These are phyloP conservation scores for Lindgomyces ingoldianus DNA, from an alignment of 495 filamentous ascomycete species.

Conservation along the genomic window DNA sequence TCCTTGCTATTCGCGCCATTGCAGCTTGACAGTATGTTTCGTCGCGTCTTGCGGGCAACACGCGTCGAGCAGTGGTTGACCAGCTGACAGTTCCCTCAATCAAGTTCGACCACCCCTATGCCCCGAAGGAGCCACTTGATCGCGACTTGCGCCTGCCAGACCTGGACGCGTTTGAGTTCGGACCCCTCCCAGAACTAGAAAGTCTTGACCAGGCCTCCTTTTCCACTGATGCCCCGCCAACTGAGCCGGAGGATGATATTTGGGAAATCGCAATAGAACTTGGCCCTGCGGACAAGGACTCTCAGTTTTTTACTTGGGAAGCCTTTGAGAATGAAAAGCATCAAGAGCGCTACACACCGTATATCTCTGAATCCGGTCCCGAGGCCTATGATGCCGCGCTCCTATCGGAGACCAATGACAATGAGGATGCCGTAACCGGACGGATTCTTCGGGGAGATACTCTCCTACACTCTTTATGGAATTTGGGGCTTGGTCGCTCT, in stretches of 20 bases:
- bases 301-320: conserved; percentile 61
- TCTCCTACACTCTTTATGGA: conserved; percentile 64
- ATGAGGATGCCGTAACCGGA: conserved; percentile 13
- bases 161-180: conserved; percentile 39
- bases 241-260: conserved; percentile 35
- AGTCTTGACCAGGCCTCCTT: conserved; percentile 27
- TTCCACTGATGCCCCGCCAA: conserved; percentile 19
- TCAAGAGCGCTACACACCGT: conserved; percentile 55
- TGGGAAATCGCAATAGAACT: conserved; percentile 38
- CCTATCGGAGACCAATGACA: background rate
- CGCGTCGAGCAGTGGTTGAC: conserved; percentile 30
- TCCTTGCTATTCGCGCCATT: conserved; percentile 35
- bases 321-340: conserved; percentile 53
- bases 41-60: conserved; percentile 12
- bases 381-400: conserved; percentile 67
- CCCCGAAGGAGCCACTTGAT: conserved; percentile 36
- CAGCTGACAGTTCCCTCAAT: conserved; percentile 34
- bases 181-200: conserved; percentile 33
- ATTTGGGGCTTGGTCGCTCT: conserved; percentile 75
- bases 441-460: conserved; percentile 43
- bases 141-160: conserved; percentile 38
- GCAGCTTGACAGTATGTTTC: conserved; percentile 36
- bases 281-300: conserved; percentile 55
- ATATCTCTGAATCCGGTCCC: conserved; percentile 77
- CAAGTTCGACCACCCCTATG: conserved; percentile 42